These are phyloP conservation scores for Aspergillus ochraceoroseus DNA, from an alignment of 2,329 filamentous ascomycete genomes.

Conservation along the genomic window DNA sequence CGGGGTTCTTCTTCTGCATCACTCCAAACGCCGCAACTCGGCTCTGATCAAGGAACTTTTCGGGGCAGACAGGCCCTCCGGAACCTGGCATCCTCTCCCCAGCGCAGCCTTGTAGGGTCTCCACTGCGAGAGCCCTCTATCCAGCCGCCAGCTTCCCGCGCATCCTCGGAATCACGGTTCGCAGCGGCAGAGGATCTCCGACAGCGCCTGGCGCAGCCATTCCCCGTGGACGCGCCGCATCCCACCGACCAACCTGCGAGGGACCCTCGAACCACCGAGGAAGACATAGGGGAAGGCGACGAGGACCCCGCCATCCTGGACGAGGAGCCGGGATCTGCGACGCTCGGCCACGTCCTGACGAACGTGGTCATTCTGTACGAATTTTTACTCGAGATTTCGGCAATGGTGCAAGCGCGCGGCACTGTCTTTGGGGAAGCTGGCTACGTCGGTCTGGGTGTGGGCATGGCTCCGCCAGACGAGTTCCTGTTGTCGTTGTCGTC, in stretches of 20 bases:
- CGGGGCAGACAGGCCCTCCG: constrained; percentile 23
- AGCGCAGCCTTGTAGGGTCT: constrained; percentile 19
- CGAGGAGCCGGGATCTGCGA: constrained; percentile 49
- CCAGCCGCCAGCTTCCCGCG: constrained; percentile 23
- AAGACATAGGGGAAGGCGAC: constrained; percentile 11
- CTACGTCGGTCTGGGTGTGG: constrained; percentile 45
- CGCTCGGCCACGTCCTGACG: constrained; percentile 71
- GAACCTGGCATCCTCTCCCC: constrained; percentile 19
- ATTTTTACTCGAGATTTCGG: constrained; percentile 71
- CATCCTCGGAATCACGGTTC: constrained; percentile 24
- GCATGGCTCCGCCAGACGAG: background rate
- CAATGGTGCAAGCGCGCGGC: constrained; percentile 68
- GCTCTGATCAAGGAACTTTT: constrained; percentile 20
- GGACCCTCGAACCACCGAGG: background rate
- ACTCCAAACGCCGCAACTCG: constrained; percentile 7
- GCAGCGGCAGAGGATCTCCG: constrained; percentile 32
- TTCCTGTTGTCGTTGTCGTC: too few relatives aligned
- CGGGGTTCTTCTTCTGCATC: too few relatives aligned
- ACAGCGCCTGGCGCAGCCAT: constrained; percentile 34
- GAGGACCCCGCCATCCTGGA: constrained; percentile 19
- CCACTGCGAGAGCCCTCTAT: constrained; percentile 24
- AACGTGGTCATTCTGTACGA: constrained; percentile 76
- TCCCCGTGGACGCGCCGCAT: constrained; percentile 19
- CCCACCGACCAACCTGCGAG: too few relatives aligned
- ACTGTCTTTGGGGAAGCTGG: constrained; percentile 71